Conservation (phyloP, 768 basidiomycete species). For the Hypholoma fasciculare region DNA sequence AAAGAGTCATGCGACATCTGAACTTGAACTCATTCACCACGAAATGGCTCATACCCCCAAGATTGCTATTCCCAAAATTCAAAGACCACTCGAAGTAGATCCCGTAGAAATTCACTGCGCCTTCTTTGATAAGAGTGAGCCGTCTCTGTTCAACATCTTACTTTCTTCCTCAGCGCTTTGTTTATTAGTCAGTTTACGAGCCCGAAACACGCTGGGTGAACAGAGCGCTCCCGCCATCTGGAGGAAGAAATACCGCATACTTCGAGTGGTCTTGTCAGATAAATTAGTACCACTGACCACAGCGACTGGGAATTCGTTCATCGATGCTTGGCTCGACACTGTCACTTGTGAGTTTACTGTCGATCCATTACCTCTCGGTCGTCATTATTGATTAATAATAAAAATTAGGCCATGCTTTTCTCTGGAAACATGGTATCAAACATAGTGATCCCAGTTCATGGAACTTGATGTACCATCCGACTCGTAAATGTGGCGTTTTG, state of each 20-base stretch:
- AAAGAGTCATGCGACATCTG: too few relatives aligned
- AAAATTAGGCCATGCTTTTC: neutral
- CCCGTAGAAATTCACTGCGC: neutral
- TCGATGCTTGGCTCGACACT: conserved; percentile 3
- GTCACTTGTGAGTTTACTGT: neutral
- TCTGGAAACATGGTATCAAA: conserved; percentile 1
- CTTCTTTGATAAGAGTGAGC: neutral
- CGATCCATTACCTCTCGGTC: too few relatives aligned
- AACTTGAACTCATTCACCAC: too few relatives aligned
- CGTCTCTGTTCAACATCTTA: neutral
- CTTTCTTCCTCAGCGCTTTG: neutral
- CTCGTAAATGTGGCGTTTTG: neutral
- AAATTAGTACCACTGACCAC: neutral
- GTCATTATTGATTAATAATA: neutral
- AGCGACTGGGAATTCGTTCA: neutral
- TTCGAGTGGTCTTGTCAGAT: neutral
- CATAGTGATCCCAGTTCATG: conserved; percentile 2
- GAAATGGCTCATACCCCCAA: too few relatives aligned
- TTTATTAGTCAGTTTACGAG: neutral
- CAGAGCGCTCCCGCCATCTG: neutral
- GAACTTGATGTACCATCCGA: conserved; percentile 2
- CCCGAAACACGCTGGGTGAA: neutral
- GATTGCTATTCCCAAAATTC: conserved; percentile 8
- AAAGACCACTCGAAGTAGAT: neutral
- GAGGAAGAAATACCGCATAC: neutral